These are phyloP conservation scores for Ilyonectria robusta DNA, from an alignment of 2,329 filamentous ascomycete species.

Conservation along the genomic window DNA sequence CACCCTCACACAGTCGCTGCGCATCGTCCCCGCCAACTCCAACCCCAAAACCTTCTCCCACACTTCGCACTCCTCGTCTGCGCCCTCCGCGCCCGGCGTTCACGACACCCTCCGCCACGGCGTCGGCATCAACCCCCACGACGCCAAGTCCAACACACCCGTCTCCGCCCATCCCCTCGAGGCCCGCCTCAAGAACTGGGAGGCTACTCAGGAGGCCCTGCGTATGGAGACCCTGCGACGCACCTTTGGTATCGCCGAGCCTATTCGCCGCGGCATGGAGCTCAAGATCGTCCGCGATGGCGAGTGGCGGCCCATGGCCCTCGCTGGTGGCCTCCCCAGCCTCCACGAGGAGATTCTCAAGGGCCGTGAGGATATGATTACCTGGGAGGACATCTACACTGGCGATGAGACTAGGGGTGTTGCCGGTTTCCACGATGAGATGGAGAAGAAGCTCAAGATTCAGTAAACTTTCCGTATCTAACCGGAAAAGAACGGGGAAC, in stretches of 20 bases:
- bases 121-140: constrained; percentile 74
- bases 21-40: constrained; percentile 82
- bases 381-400: constrained; percentile 94
- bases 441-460: constrained; percentile 93
- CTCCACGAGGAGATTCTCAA: constrained; percentile 92
- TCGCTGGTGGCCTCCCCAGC: constrained; percentile 72
- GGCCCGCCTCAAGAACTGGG: constrained; percentile 89
- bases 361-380: constrained; percentile 82
- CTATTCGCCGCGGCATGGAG: constrained; percentile 94
- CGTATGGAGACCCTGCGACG: constrained; percentile 92
- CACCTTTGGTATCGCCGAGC: constrained; percentile 93
- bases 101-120: constrained; percentile 94
- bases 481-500: constrained; percentile 10
- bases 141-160: constrained; percentile 62
- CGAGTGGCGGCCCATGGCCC: constrained; percentile 82
- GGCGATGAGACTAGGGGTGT: constrained; percentile 81
- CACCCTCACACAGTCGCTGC: constrained; percentile 77
- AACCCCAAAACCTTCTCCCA: constrained; percentile 78
- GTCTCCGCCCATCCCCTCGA: constrained; percentile 87
- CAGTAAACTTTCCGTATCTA: constrained; percentile 40
- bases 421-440: constrained; percentile 88
- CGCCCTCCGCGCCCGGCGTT: constrained; percentile 92
- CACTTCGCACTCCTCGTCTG: constrained; percentile 73
- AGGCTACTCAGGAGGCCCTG: constrained; percentile 86
- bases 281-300: constrained; percentile 87